Evolutionary conservation across 2,329 filamentous ascomycete species (phyloP).

Genomic region (Ceratocystis colombiana): DNA sequence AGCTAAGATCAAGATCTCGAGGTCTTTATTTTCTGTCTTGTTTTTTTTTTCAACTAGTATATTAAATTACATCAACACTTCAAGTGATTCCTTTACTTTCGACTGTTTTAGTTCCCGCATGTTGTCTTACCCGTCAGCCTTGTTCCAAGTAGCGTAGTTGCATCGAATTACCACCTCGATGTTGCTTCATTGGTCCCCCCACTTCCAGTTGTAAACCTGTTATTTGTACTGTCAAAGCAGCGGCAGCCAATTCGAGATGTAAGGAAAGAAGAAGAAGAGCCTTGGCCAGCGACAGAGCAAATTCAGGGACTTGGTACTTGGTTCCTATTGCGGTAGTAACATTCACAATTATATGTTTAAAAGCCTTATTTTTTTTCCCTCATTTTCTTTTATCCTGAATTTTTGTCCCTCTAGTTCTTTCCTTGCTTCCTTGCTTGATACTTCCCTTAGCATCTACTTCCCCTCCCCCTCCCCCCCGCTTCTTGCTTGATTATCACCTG

Average conservation of each 20-base stretch:
- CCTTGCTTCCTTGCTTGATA: background rate
- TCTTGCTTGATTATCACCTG: background rate
- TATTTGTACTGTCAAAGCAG: background rate
- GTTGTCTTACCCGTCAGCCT: no score
- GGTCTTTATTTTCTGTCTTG: no score
- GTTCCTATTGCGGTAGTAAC: background rate
- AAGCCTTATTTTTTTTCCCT: background rate
- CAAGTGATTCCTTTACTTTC: no score
- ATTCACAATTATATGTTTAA: background rate
- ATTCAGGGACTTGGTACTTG: background rate
- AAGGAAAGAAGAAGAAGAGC: background rate
- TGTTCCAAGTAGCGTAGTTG: no score
- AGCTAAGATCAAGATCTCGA: no score
- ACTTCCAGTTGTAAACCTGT: background rate
- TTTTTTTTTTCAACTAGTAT: no score
- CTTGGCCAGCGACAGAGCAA: background rate
- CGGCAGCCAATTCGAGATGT: background rate
- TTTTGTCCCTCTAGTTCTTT: background rate
- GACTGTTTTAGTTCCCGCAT: no score
- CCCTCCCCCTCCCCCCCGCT: background rate
- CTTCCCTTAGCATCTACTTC: background rate
- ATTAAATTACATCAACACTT: no score
- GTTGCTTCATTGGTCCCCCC: background rate
- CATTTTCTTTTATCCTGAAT: background rate
- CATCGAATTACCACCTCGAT: no score